Evolutionary conservation across 2,329 filamentous ascomycete species (phyloP), one percentile per base, ranked within the genome.

Genomic region (Stachybotrys echinatus): DNA sequence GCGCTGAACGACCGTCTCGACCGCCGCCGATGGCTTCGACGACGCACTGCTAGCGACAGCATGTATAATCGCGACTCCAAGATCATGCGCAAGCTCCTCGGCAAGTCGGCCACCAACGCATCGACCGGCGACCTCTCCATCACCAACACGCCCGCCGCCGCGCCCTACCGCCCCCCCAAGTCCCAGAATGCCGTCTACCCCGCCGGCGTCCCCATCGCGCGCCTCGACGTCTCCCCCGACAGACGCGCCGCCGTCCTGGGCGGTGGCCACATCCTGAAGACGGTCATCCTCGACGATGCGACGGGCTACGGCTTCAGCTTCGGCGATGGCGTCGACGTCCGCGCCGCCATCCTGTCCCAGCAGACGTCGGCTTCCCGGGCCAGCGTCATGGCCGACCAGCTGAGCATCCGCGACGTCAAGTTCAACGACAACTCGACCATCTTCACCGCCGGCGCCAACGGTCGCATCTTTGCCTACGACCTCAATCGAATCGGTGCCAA

Each of bases 381-480:
- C 6, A 73, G 66, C 46, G 66, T 68, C 19, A 63, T 61, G 8
- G 65, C 68, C 18, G 82, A 86, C 52, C 81, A 85, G 62, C 71
- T 85, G 45, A 83, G 81, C 34, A 84, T 86, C 54, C 77, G 79
- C 56, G 80, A 84, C 53, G 80, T 83, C 46, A 82, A 80, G 61
- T 82, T 82, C 75, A 72, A 77, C 23, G 72, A 69, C 50, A 73
- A 75, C 53, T 73, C 74, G 14, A 76, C 74, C 37, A 74, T 85
- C 48, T 81, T 84, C 55, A 85, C 83, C 0, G 83, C 83, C 3
- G 84, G 81, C 59, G 77, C 79, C 46, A 82, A 79, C 52, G 83
- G 83, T 58, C 81, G 81, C 63, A 83, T 86, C 56, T 84, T 84
- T 53, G 73, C 80, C 52, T 86, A 86, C 58, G 81, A 86, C 61